phyloP scores from a whole-genome alignment of 805 yeast species.

The Myxozyma vanderwaltii region DNA sequence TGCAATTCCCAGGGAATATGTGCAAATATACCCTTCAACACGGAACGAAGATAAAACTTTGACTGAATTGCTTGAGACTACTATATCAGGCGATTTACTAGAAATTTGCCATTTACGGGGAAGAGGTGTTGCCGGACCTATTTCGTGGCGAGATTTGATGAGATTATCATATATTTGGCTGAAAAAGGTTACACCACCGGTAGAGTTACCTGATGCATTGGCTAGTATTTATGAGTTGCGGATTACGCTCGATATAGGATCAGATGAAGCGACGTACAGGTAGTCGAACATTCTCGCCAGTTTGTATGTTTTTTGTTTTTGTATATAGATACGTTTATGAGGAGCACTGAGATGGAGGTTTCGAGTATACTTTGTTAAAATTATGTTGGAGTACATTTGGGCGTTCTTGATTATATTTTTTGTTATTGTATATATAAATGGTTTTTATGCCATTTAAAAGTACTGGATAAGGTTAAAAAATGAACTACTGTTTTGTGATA shows the following conservation, averaged over 20 bases:
- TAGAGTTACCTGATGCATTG: not conserved
- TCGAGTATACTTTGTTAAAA: not conserved
- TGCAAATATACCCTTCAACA: not conserved
- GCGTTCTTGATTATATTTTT: not conserved
- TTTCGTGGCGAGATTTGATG: constrained; percentile 17
- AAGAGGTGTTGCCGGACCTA: not conserved
- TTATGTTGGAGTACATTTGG: not conserved
- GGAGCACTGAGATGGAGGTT: too few species aligned
- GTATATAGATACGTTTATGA: not conserved
- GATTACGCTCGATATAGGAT: not conserved
- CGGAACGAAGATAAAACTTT: not conserved
- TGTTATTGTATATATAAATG: not conserved
- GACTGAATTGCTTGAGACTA: not conserved
- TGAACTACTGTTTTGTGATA: too few species aligned
- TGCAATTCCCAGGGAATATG: constrained; percentile 10
- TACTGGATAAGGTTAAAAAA: too few species aligned
- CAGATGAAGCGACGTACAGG: not conserved
- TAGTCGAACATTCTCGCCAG: not conserved
- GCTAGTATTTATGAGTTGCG: not conserved
- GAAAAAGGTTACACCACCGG: constrained; percentile 1
- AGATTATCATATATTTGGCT: constrained; percentile 11
- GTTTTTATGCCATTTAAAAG: too few species aligned
- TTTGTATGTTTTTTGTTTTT: not conserved
- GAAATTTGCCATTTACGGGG: constrained; percentile 3
- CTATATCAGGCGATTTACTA: constrained; percentile 8